Percentiles rank a stretch among this genome's conserved stretches.
Evolutionary conservation across 768 basidiomycete species (phyloP).

Genomic region (Termitomyces sp.): DNA sequence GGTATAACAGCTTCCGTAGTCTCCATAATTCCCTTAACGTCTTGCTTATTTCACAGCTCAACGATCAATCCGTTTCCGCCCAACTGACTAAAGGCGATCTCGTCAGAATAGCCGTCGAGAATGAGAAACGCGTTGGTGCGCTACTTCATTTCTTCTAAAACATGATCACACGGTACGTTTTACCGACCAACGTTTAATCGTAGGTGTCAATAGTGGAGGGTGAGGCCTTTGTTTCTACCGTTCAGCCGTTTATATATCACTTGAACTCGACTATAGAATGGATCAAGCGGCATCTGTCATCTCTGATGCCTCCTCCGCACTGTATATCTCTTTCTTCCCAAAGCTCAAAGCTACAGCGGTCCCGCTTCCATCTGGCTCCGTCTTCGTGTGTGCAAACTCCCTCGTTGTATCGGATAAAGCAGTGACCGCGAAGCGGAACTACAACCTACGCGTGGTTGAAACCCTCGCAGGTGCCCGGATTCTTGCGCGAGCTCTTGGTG

Average conservation of each 20-base stretch:
- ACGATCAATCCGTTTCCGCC: constrained; percentile 3
- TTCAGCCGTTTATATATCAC: not conserved
- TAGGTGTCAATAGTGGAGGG: constrained; percentile 76
- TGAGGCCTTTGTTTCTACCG: constrained; percentile 22
- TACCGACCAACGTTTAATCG: not conserved
- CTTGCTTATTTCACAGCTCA: constrained; percentile 12
- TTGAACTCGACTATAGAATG: constrained; percentile 45
- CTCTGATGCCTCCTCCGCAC: constrained; percentile 59
- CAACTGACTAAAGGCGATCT: constrained; percentile 60
- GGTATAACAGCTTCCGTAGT: constrained; percentile 18
- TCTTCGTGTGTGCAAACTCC: constrained; percentile 80
- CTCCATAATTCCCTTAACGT: not conserved
- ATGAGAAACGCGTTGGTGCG: constrained; percentile 76
- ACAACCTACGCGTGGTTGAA: constrained; percentile 93
- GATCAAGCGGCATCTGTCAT: constrained; percentile 90
- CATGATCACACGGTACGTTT: not conserved
- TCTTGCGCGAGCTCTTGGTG: constrained; percentile 53
- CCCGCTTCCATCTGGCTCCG: constrained; percentile 48
- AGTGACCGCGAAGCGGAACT: constrained; percentile 66
- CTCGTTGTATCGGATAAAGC: constrained; percentile 80
- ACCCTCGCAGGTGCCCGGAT: constrained; percentile 76
- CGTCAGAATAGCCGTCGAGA: constrained; percentile 76
- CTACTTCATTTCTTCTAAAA: not conserved
- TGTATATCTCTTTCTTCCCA: constrained; percentile 83
- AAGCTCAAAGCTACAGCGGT: constrained; percentile 60